Conservation (phyloP, 73 alveolate genomes). For the Breviolum minutum region DNA sequence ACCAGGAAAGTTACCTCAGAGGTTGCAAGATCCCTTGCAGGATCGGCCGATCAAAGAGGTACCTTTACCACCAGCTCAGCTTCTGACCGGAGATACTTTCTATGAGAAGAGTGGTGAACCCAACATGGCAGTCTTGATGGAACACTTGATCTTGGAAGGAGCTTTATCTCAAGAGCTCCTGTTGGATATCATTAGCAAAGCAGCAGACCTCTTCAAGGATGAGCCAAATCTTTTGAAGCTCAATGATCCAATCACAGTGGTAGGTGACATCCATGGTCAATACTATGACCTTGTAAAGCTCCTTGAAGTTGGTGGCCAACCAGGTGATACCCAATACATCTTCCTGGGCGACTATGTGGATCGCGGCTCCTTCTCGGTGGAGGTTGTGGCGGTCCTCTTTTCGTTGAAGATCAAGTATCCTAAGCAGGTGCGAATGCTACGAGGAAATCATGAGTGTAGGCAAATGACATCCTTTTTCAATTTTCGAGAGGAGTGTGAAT, state of each 20-base stretch:
- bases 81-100: conserved; percentile 62
- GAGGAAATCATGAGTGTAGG: conserved; percentile 97
- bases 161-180: conserved; percentile 90
- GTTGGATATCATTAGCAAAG: conserved; percentile 97
- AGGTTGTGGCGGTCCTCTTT: conserved; percentile 72
- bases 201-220: conserved; percentile 96
- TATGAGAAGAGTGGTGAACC: conserved; percentile 87
- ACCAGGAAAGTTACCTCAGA: conserved; percentile 82
- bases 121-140: conserved; percentile 81
- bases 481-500: conserved; percentile 96
- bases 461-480: conserved; percentile 97
- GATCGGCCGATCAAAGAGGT: conserved; percentile 89
- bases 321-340: conserved; percentile 97
- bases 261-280: conserved; percentile 98
- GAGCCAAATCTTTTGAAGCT: conserved; percentile 98
- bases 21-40: conserved; percentile 83
- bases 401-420: conserved; percentile 69
- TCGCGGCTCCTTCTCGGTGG: conserved; percentile 96
- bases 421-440: conserved; percentile 92
- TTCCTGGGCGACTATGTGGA: conserved; percentile 99
- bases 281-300: conserved; percentile 68
- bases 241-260: conserved; percentile 97
- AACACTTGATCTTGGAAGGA: conserved; percentile 91
- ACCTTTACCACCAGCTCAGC: conserved; percentile 95
- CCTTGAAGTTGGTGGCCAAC: conserved; percentile 53